Evolutionary conservation across 176 grass and related monocot genomes (phyloP).

Genomic region (Rhynchospora pubera): DNA sequence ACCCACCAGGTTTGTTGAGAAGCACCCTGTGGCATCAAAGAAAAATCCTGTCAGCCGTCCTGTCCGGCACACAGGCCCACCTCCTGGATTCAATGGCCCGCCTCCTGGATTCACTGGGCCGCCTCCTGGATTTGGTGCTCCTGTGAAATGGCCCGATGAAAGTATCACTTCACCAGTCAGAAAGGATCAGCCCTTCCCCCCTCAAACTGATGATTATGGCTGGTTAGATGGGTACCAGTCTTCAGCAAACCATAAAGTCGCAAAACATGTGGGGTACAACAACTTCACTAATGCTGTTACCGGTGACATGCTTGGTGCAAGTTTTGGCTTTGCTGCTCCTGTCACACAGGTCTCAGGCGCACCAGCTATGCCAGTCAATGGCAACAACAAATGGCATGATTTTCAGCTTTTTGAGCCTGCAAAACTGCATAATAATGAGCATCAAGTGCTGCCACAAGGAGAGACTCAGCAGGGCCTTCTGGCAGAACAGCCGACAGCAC

Average conservation of each 20-base stretch:
- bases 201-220: conserved; percentile 57
- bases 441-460: conserved; percentile 34
- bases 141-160: conserved; percentile 50
- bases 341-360: conserved; percentile 38
- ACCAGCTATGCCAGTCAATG: conserved; percentile 17
- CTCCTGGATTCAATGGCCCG: conserved; percentile 78
- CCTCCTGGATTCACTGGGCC: conserved; percentile 54
- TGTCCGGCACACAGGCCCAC: conserved; percentile 58
- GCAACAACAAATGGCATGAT: conserved; percentile 59
- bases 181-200: conserved; percentile 9
- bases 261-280: conserved; percentile 25
- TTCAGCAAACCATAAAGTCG: conserved; percentile 20
- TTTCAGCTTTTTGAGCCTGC: conserved; percentile 75
- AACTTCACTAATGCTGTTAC: conserved; percentile 17
- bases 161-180: conserved; percentile 27
- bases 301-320: conserved; percentile 29
- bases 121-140: conserved; percentile 6
- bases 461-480: conserved; percentile 36
- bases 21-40: conserved; percentile 31
- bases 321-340: conserved; percentile 51
- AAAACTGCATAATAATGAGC: conserved; percentile 37
- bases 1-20: conserved; percentile 31
- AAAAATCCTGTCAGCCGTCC: conserved; percentile 81
- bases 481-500: conserved; percentile 44
- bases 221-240: conserved; percentile 57